These are phyloP conservation scores for Aspergillus eucalypticola DNA, from an alignment of 2,329 filamentous ascomycete genomes.

Conservation along the genomic window DNA sequence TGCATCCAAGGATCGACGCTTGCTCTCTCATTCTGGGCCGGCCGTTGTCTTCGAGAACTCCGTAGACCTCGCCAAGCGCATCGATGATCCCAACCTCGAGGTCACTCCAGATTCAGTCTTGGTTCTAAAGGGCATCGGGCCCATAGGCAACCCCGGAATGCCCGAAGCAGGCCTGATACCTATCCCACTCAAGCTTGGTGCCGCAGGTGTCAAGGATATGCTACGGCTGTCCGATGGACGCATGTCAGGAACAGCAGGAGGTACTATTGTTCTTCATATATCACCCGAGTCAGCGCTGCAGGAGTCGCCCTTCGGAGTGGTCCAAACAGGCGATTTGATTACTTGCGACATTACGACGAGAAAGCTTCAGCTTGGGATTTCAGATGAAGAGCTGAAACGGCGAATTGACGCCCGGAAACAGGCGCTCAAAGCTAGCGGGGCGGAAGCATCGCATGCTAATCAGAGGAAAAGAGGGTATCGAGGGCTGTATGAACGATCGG, in stretches of 20 bases:
- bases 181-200: constrained; percentile 51
- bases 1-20: constrained; percentile 49
- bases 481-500: constrained; percentile 44
- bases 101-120: constrained; percentile 50
- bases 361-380: constrained; percentile 44
- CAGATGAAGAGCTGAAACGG: constrained; percentile 43
- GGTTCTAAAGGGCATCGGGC: constrained; percentile 52
- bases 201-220: constrained; percentile 54
- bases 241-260: constrained; percentile 58
- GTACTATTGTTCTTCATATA: constrained; percentile 56
- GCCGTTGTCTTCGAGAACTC: constrained; percentile 54
- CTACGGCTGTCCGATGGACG: constrained; percentile 55
- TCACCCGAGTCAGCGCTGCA: constrained; percentile 54
- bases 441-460: constrained; percentile 5
- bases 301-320: constrained; percentile 51
- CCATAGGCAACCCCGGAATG: constrained; percentile 56
- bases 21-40: constrained; percentile 48
- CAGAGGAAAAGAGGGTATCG: constrained; percentile 40
- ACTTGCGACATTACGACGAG: constrained; percentile 48
- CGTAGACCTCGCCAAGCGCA: constrained; percentile 47
- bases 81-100: constrained; percentile 48
- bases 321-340: constrained; percentile 52
- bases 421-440: neutral
- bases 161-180: constrained; percentile 55
- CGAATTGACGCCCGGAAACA: constrained; percentile 33